These are phyloP conservation scores for Discostella stelligera DNA, from an alignment of 352 stramenopile genomes.

Conservation along the genomic window DNA sequence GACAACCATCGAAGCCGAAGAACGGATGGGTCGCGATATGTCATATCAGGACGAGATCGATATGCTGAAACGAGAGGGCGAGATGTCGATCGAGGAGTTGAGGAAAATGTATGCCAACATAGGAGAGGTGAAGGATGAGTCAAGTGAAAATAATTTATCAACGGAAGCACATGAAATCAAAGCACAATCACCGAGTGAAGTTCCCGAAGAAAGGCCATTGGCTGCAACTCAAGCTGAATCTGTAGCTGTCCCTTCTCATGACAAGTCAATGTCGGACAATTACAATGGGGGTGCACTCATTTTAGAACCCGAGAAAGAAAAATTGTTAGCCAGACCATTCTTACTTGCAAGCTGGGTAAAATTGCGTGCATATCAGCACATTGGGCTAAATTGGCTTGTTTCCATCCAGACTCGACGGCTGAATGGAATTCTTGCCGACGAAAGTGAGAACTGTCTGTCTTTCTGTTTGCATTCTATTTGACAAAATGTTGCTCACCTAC, in stretches of 20 bases:
- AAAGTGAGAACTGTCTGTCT: no score
- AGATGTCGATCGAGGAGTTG: slow-evolving; percentile 86
- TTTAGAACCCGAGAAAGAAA: slow-evolving; percentile 71
- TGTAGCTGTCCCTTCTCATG: slow-evolving; percentile 12
- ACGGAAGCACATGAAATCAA: no score
- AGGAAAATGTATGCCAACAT: slow-evolving; percentile 75
- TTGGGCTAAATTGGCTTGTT: slow-evolving; percentile 96
- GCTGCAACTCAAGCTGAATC: slow-evolving; percentile 17
- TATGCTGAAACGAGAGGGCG: slow-evolving; percentile 82
- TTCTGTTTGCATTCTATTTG: no score
- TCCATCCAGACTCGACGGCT: slow-evolving; percentile 95
- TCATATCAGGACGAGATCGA: slow-evolving; percentile 78
- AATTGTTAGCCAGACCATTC: slow-evolving; percentile 76
- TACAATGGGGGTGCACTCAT: slow-evolving; percentile 64
- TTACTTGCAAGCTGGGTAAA: slow-evolving; percentile 79
- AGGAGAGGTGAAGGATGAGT: slow-evolving; percentile 2
- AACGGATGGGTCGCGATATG: slow-evolving; percentile 74
- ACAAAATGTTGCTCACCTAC: no score
- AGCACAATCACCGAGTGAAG: no score
- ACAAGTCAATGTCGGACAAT: slow-evolving; percentile 29
- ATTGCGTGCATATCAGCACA: slow-evolving; percentile 86
- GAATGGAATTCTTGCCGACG: slow-evolving; percentile 98
- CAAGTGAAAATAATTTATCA: slow-evolving; percentile 34
- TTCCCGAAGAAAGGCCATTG: slow-evolving; percentile 8
- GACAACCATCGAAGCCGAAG: slow-evolving; percentile 87